Conservation (phyloP, 345 rosid genomes). For the Clausena lansium region DNA sequence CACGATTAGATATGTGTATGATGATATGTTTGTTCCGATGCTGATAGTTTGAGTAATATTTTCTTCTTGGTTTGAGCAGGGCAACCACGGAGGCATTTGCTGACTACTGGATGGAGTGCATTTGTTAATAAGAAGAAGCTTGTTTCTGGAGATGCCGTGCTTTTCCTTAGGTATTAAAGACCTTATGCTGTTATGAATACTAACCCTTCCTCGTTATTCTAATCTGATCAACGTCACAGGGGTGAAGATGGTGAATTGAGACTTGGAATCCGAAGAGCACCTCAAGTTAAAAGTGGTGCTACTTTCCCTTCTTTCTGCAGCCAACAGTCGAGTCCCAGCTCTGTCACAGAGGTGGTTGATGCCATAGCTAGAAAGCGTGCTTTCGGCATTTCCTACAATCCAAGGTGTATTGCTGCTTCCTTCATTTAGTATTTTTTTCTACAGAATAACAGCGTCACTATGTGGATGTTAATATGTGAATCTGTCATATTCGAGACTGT, state of each 20-base stretch:
- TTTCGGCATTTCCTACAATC: conserved; percentile 87
- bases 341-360: conserved; percentile 61
- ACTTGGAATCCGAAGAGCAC: conserved; percentile 90
- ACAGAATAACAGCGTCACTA: not conserved
- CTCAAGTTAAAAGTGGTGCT: conserved; percentile 59
- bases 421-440: not conserved
- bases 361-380: conserved; percentile 55
- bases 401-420: conserved; percentile 52
- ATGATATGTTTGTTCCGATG: not conserved
- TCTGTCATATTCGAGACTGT: not conserved
- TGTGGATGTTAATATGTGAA: not conserved
- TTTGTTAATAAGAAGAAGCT: conserved; percentile 98
- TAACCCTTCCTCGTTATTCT: not conserved
- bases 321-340: conserved; percentile 56
- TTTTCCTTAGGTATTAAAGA: conserved; percentile 70
- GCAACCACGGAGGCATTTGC: conserved; percentile 98
- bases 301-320: conserved; percentile 42
- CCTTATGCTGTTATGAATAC: not conserved
- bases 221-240: conserved; percentile 38
- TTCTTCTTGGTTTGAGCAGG: conserved; percentile 43
- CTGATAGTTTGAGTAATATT: not conserved
- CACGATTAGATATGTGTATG: not conserved
- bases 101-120: conserved; percentile 99
- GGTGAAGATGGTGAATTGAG: conserved; percentile 93
- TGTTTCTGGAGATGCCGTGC: conserved; percentile 98